phyloP scores from a whole-genome alignment of 1,139 yeast species.

The Taphrina sp. region DNA sequence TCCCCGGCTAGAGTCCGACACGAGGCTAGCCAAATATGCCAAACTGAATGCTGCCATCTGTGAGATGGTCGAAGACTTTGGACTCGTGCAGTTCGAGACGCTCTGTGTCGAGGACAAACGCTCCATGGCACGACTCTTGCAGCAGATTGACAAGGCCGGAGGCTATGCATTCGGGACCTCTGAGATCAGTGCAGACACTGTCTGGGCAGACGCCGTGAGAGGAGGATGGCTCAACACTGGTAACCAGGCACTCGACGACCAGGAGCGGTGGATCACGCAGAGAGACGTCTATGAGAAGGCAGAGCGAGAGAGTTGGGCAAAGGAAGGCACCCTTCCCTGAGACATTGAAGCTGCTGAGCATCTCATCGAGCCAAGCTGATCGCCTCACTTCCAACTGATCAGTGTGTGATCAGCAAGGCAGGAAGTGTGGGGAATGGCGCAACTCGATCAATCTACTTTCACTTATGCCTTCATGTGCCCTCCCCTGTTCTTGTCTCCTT shows the following conservation, averaged over 20 bases:
- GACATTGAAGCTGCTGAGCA: too few species aligned
- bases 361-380: too few species aligned
- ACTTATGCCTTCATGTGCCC: too few species aligned
- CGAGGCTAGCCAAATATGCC: slow-evolving; percentile 58
- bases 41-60: slow-evolving; percentile 74
- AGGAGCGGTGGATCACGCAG: slow-evolving; percentile 92
- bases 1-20: slow-evolving; percentile 71
- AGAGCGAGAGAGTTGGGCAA: slow-evolving; percentile 55
- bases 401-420: too few species aligned
- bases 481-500: too few species aligned
- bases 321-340: too few species aligned
- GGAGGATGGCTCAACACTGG: slow-evolving; percentile 58
- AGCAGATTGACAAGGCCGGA: slow-evolving; percentile 80
- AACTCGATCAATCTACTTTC: too few species aligned
- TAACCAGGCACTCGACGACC: slow-evolving; percentile 61
- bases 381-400: too few species aligned
- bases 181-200: slow-evolving; percentile 91
- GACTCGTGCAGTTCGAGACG: slow-evolving; percentile 84
- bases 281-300: slow-evolving; percentile 69
- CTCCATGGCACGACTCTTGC: slow-evolving; percentile 78
- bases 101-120: slow-evolving; percentile 80
- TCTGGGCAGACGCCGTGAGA: slow-evolving; percentile 93
- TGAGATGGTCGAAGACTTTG: slow-evolving; percentile 81
- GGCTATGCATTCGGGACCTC: slow-evolving; percentile 92
- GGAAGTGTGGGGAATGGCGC: too few species aligned